Base-by-base conservation (phyloP, 768 basidiomycete species). In the Hygrocybe punicea region DNA sequence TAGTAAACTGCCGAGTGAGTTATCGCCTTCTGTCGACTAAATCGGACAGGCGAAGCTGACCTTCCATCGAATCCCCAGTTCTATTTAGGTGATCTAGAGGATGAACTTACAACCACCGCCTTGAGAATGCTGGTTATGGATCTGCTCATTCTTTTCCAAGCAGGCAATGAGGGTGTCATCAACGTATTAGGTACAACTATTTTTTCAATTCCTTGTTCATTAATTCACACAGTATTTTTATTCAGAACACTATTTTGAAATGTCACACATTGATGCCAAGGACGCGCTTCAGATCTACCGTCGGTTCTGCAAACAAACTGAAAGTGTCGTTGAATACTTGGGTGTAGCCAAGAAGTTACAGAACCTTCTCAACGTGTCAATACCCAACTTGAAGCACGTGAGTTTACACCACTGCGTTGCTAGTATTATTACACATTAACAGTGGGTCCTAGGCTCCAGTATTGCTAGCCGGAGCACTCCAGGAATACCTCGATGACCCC, bases 121-220 rank as follows among this genome's bases (percentile, higher is more conserved):
- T 78, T 98, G 51, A 81, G 91, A 42, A 92, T 99, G 89, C 80
- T 98, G 25, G 91, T 97, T 63, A 98, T 98, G 68, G 97, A 99
- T 69, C 82, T 98, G 2, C 81, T 98, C 52, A 91, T 98, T 54
- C 78, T 98, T 16, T 98, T 98, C 69, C 94, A 97, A 68, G 93
- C 93, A 2, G 89, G 93, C 40, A 99, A 99, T 63, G 97, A 99
- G 67, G 97, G 95, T 39, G 92, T 89, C 16, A 86, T 87, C 65
- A 90, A 89, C 63, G 84, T 89, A 35, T 76, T 90, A 45, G 94
- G 85, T 82, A 73, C 73, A 71, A 73, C 10, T 10, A 57, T n/a
- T 40, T 56, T 39, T 46, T 71, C 67, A 59, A 65, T 74, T 53
- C 65, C 62, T 45, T 60, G 73, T 35, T 71, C 74, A 13, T 68